Conservation (phyloP, 2,329 filamentous ascomycete genomes). For the Incumbomyces lentus region DNA sequence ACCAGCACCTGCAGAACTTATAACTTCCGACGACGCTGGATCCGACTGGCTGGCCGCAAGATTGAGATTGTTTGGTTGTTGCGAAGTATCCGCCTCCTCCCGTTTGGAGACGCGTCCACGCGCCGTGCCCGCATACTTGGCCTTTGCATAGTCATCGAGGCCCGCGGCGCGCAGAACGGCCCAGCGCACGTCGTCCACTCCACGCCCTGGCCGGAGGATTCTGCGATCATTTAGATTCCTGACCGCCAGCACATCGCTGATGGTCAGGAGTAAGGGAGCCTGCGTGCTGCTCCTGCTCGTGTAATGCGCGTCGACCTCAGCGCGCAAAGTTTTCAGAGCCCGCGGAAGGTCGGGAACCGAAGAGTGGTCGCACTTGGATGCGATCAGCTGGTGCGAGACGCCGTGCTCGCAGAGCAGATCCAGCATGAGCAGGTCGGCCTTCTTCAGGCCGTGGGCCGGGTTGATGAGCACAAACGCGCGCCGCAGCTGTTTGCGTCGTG, state of each 20-base stretch:
- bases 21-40: no score
- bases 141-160: conserved; percentile 34
- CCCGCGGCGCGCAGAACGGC: conserved; percentile 54
- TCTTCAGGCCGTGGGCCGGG: conserved; percentile 52
- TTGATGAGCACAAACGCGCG: conserved; percentile 57
- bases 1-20: no score
- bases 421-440: conserved; percentile 49
- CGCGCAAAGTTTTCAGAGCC: conserved; percentile 30
- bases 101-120: no score
- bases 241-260: conserved; percentile 17
- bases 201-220: conserved; percentile 43
- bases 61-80: no score
- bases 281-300: conserved; percentile 23
- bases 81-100: no score
- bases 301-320: conserved; percentile 33
- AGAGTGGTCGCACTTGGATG: conserved; percentile 52
- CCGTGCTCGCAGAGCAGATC: conserved; percentile 44
- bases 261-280: conserved; percentile 27
- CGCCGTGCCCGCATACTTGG: background rate
- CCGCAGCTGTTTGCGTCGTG: conserved; percentile 50
- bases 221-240: conserved; percentile 48
- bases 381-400: conserved; percentile 53
- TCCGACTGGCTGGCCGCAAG: no score
- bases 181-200: conserved; percentile 53
- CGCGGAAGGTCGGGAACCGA: conserved; percentile 28